phyloP scores from a whole-genome alignment of 345 rosid genomes.

The Hypericum androsaemum region DNA sequence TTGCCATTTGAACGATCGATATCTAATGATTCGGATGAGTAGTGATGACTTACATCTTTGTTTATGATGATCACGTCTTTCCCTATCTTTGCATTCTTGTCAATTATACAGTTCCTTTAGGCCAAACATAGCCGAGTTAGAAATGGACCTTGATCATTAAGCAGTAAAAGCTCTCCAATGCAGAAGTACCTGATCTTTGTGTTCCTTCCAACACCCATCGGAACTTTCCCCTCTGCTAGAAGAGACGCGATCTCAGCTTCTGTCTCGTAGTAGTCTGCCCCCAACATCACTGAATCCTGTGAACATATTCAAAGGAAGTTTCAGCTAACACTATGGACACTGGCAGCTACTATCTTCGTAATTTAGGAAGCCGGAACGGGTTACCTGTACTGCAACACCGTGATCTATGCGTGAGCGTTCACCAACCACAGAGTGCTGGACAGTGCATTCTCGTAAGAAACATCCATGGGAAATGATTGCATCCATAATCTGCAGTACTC shows the following conservation, averaged over 20 bases:
- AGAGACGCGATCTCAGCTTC: constrained; percentile 86
- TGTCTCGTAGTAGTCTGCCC: constrained; percentile 87
- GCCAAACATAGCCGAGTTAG: background rate
- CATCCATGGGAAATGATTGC: constrained; percentile 94
- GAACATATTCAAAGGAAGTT: constrained; percentile 4
- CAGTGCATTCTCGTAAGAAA: constrained; percentile 70
- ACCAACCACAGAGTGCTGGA: constrained; percentile 75
- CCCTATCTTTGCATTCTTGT: constrained; percentile 89
- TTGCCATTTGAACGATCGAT: too few species aligned
- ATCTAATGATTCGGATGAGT: too few species aligned
- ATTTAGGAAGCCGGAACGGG: background rate
- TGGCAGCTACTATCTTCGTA: background rate
- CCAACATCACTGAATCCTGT: constrained; percentile 86
- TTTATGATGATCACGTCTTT: constrained; percentile 72
- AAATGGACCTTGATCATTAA: background rate
- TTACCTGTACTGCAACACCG: constrained; percentile 81
- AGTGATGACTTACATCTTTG: constrained; percentile 46
- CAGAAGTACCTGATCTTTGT: constrained; percentile 57
- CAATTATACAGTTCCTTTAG: constrained; percentile 80
- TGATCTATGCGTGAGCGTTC: constrained; percentile 83
- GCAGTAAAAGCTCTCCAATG: background rate
- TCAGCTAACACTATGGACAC: too few species aligned
- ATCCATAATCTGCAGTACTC: constrained; percentile 48
- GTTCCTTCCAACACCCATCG: constrained; percentile 71
- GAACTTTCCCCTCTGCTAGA: constrained; percentile 77